Base-by-base conservation (phyloP, 23 red algal species). In the Agarophyton chilense region DNA sequence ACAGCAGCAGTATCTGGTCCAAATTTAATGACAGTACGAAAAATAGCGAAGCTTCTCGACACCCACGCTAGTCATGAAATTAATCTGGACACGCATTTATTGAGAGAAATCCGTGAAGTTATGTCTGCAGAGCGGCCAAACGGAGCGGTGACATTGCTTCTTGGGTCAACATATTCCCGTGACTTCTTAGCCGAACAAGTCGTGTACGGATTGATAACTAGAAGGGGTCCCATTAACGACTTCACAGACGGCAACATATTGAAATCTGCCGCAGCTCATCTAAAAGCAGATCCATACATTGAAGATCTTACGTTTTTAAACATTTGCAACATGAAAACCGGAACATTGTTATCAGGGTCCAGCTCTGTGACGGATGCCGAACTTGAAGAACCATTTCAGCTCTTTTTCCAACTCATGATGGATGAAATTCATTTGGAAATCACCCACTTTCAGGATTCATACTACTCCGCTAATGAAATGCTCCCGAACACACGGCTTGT, bases 341-440 rank as follows among this genome's bases (percentile, higher is more conserved):
- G 49, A 42, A 29, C 36, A 28, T 10, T 89, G 26, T 26, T 89
- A 38, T 45, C 85, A 33, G 85, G 71, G 21, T 41, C 63, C 26
- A 51, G 74, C 19, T 36, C 44, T 1, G 43, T 72, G 19, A 31
- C 73, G 17, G 71, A 77, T 14, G 54, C 70, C 0, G 85, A 89
- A 35, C 18, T 78, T 28, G 67, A 77, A 26, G 39, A 62, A 65
- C 85, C 85, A 21, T 89, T 89, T 71, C 52, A 74, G 53, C 38
- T 89, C 12, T 89, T 89, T 89, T 89, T 64, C 41, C 85, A 66
- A 25, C 51, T 89, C 13, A 63, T 89, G 18, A 89, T 89, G 45
- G 53, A 79, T 67, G 85, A 89, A 61, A 89, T 89, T 26, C 51
- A 78, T 32, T 9, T 55, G 45, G 85, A 89, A 53, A 58, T 53